A percentile compares a stretch with the other conserved stretches of the same genome.
Conservation (phyloP, 169 alveolate genomes). For the Sarcocystis neurona region DNA sequence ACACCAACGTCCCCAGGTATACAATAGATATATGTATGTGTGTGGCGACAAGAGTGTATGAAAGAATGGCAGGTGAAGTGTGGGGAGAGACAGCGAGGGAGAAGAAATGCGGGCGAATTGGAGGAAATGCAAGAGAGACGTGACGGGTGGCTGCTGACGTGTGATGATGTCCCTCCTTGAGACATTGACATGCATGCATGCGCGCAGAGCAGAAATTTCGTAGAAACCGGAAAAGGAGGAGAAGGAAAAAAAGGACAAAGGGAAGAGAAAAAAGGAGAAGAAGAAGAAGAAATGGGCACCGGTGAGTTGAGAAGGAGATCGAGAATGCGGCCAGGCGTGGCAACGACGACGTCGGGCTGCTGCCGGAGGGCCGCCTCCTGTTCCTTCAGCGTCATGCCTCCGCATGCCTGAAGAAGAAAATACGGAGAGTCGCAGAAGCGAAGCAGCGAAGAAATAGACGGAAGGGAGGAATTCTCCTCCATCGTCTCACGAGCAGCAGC, state of each 20-base stretch:
- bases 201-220: no score
- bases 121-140: no score
- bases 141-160: no score
- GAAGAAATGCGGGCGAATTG: background rate
- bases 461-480: background rate
- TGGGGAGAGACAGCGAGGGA: background rate
- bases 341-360: conserved; percentile 94
- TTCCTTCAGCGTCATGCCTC: conserved; percentile 84
- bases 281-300: conserved; percentile 57
- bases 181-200: no score
- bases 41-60: background rate
- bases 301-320: conserved; percentile 90
- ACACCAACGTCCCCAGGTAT: background rate
- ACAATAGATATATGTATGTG: no score
- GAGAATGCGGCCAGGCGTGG: conserved; percentile 98
- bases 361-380: conserved; percentile 87
- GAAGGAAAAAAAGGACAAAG: no score
- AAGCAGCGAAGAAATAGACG: background rate
- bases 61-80: background rate
- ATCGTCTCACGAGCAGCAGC: no score
- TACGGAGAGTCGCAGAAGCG: background rate
- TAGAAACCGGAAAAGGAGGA: no score
- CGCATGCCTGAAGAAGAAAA: conserved; percentile 74
- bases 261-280: background rate
- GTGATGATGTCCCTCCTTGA: no score